Conservation (phyloP, 495 filamentous ascomycete species). For the Aspergillus saccharolyticus region DNA sequence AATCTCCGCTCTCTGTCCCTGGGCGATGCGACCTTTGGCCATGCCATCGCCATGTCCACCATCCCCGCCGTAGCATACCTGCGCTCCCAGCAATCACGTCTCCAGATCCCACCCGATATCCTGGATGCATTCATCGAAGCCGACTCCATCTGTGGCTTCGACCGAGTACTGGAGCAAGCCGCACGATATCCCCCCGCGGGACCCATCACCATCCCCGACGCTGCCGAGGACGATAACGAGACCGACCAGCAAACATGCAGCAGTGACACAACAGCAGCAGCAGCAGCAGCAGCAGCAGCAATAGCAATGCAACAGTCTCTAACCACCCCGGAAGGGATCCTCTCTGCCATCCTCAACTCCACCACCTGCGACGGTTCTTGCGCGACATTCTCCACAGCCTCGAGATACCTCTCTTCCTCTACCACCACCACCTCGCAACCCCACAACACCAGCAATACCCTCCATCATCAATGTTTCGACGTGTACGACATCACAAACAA, state of each 20-base stretch:
- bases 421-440: no score
- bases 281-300: no score
- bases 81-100: constrained; percentile 1
- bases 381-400: constrained; percentile 34
- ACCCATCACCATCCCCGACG: constrained; percentile 31
- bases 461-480: constrained; percentile 24
- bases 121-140: constrained; percentile 25
- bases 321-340: constrained; percentile 21
- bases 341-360: constrained; percentile 29
- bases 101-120: constrained; percentile 18
- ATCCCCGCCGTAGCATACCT: constrained; percentile 12
- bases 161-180: constrained; percentile 25
- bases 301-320: not conserved
- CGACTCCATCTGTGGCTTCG: constrained; percentile 32
- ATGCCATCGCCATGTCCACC: constrained; percentile 5
- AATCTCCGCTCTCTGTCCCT: constrained; percentile 32
- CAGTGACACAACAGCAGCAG: not conserved
- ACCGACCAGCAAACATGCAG: constrained; percentile 5
- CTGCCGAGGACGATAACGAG: constrained; percentile 33
- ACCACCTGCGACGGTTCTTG: constrained; percentile 37
- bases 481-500: constrained; percentile 34
- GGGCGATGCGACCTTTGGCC: constrained; percentile 16
- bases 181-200: constrained; percentile 28
- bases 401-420: constrained; percentile 24
- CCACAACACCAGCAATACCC: constrained; percentile 11